Base-by-base conservation (phyloP, 805 yeast genomes). In the Kodamaea kakaduensis region DNA sequence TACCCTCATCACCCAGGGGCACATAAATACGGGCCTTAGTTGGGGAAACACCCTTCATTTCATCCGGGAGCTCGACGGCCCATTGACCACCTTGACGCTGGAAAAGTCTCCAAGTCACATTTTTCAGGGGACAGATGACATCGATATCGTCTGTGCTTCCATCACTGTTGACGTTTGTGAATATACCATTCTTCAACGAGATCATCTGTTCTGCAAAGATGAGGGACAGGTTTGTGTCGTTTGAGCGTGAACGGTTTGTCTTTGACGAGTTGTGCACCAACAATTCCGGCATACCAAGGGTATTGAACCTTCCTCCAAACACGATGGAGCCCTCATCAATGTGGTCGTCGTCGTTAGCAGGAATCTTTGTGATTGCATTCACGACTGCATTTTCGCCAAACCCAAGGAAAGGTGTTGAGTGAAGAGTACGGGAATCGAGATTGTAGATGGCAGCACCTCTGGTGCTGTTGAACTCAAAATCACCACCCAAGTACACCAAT, bases 401-500 rank as follows among this genome's bases (percentile, higher is more conserved):
- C 0, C 97, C 97, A 18, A 73, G 70, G 58, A 90, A 93, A 0
- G 84, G 81, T 3, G 85, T 63, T 6, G 70, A 52, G 2, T 50
- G 33, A 25, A 84, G 58, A 2, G 56, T 20, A 14, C 66, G 47
- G 3, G 70, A 46, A 0, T 70, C 44, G 10, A 61, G 50, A 56
- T 85, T 71, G 69, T 85, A 90, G 4, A 77, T 59, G 7, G 84
- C 79, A 0, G 75, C 83, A 33, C 87, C 82, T 45, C 67, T 50
- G 6, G 78, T 66, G 30, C 61, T 55, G 37, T 74, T 66, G 52
- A 67, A 78, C 5, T 67, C 54, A 45, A 90, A 75, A 40, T 75
- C 69, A 14, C 98, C 98, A 7, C 97, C 98, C 32, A 85, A 71
- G 50, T 84, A 87, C 0, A 86, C 70, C 15, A 75, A 37, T 15